phyloP scores from a whole-genome alignment of 441 rosid species.

The Gossypium schwendimanii region DNA sequence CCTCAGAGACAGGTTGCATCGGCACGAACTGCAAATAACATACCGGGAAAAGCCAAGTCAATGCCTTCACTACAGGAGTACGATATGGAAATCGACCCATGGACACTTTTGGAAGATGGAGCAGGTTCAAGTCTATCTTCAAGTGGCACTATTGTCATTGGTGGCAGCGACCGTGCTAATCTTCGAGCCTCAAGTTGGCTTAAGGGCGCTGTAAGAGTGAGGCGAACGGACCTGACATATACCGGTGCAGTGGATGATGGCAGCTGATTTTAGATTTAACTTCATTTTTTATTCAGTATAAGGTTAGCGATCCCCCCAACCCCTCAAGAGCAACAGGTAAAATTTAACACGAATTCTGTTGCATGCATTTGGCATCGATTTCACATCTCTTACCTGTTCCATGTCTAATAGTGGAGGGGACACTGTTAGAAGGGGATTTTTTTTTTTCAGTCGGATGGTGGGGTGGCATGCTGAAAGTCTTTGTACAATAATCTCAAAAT shows the following conservation, averaged over 20 bases:
- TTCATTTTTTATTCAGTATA: conserved; percentile 25
- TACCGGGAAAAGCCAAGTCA: conserved; percentile 48
- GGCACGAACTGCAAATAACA: conserved; percentile 36
- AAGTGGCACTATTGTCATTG: conserved; percentile 36
- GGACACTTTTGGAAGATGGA: conserved; percentile 94
- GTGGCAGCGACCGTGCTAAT: conserved; percentile 62
- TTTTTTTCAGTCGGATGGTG: conserved; percentile 10
- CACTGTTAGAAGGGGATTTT: conserved; percentile 19
- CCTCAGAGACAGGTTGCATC: conserved; percentile 36
- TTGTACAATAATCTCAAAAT: conserved; percentile 16
- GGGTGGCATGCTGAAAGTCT: conserved; percentile 9
- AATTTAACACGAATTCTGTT: conserved; percentile 13
- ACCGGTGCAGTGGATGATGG: conserved; percentile 89
- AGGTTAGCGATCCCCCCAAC: conserved; percentile 21
- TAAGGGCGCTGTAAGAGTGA: conserved; percentile 83
- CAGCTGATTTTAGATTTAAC: conserved; percentile 46
- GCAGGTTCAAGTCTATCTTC: conserved; percentile 68
- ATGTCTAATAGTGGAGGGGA: conserved; percentile 23
- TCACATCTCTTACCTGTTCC: conserved; percentile 14
- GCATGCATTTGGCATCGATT: conserved; percentile 16
- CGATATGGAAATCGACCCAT: conserved; percentile 78
- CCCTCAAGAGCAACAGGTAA: conserved; percentile 23
- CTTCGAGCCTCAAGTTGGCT: conserved; percentile 88
- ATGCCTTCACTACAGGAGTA: conserved; percentile 43
- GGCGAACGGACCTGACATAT: conserved; percentile 81